Evolutionary conservation across 2,329 filamentous ascomycete species (phyloP).

Genomic region (Drechslerella dactyloides): DNA sequence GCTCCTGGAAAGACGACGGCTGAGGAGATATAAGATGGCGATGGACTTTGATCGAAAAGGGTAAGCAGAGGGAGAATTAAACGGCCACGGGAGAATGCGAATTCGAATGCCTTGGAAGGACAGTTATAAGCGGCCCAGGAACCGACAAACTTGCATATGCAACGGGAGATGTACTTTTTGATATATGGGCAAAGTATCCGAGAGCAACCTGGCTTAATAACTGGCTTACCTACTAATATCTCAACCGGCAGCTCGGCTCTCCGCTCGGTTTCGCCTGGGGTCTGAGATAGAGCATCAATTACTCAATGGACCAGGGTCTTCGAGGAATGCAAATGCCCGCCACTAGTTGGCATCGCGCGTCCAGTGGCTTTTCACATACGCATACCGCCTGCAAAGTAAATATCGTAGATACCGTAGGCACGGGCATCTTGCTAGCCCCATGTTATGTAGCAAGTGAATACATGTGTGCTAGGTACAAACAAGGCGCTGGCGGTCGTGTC

Average conservation of each 20-base stretch:
- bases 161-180: neutral
- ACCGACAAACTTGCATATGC: conserved; percentile 1
- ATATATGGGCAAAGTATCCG: neutral
- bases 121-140: conserved; percentile 4
- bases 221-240: neutral
- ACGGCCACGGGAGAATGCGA: neutral
- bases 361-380: conserved; percentile 31
- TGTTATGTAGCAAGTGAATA: conserved; percentile 2
- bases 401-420: neutral
- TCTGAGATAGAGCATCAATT: conserved; percentile 17
- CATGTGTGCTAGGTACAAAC: conserved; percentile 22
- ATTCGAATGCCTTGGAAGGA: neutral
- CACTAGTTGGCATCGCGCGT: neutral
- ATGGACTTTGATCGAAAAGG: conserved; percentile 13
- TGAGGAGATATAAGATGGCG: conserved; percentile 16
- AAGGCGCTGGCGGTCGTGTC: conserved; percentile 33
- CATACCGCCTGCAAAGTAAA: neutral
- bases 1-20: neutral
- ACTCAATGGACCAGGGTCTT: neutral
- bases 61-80: conserved; percentile 26
- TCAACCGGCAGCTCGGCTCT: neutral
- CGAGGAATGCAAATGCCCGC: conserved; percentile 23
- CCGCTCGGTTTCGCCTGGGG: conserved; percentile 7
- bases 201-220: neutral
- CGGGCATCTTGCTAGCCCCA: neutral